A percentile compares a stretch with the other conserved stretches of the same genome.
These are phyloP conservation scores for Gyromitra esculenta DNA, from an alignment of 2,329 filamentous ascomycete species.

Conservation along the genomic window DNA sequence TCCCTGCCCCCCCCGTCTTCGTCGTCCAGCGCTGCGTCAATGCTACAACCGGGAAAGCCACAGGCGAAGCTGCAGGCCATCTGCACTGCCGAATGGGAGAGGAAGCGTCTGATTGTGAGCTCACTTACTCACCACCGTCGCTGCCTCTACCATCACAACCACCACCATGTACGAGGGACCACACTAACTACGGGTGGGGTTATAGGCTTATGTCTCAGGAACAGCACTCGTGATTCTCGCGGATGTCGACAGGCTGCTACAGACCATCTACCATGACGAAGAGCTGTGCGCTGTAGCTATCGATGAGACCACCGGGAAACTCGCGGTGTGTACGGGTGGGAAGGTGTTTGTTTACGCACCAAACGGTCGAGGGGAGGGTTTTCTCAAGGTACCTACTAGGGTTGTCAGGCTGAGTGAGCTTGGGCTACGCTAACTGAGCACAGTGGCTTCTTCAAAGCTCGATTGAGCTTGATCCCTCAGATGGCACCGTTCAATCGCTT, in stretches of 20 bases:
- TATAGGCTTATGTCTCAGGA: constrained; percentile 86
- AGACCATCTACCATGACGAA: constrained; percentile 90
- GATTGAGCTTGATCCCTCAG: constrained; percentile 66
- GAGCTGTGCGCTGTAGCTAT: constrained; percentile 79
- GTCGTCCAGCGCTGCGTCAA: constrained; percentile 5
- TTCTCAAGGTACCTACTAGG: constrained; percentile 71
- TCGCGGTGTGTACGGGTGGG: constrained; percentile 46
- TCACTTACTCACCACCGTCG: constrained; percentile 42
- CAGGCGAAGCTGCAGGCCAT: constrained; percentile 80
- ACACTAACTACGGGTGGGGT: constrained; percentile 23
- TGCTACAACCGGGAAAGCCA: constrained; percentile 72
- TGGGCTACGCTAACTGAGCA: constrained; percentile 51
- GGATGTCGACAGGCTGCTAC: constrained; percentile 77
- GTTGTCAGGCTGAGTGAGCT: not conserved
- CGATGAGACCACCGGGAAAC: constrained; percentile 81
- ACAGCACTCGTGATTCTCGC: constrained; percentile 85
- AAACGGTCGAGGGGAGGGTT: constrained; percentile 74
- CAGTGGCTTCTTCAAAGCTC: constrained; percentile 71
- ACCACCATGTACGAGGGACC: constrained; percentile 4
- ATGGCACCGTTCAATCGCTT: constrained; percentile 68
- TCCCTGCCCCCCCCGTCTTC: not conserved
- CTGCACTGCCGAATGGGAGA: constrained; percentile 77
- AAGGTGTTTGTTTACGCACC: constrained; percentile 80
- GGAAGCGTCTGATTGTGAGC: constrained; percentile 76
- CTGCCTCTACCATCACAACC: not conserved